Conservation (phyloP, 169 alveolate genomes). For the Plasmodium gonderi region DNA sequence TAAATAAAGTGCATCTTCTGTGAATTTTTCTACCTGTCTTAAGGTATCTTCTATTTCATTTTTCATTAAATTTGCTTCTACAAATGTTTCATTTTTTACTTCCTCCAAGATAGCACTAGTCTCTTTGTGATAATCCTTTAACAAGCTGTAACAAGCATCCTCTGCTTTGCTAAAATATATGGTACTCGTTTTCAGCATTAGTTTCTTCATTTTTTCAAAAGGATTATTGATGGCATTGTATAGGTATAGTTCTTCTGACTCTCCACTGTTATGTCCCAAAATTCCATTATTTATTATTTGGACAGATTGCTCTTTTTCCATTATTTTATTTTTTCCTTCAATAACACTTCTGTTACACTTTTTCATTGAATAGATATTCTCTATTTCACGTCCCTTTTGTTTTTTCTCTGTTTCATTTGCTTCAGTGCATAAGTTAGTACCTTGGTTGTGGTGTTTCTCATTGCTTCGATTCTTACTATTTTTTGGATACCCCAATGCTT, state of each 20-base stretch:
- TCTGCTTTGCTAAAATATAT: constrained; percentile 26
- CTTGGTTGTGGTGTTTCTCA: background rate
- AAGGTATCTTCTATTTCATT: constrained; percentile 4
- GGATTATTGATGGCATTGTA: background rate
- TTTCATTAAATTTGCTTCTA: constrained; percentile 2
- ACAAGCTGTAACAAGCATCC: background rate
- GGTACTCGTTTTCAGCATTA: constrained; percentile 3
- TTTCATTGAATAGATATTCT: background rate
- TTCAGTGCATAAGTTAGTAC: background rate
- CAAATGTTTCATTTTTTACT: constrained; percentile 15
- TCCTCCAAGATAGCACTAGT: constrained; percentile 6
- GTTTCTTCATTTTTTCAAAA: constrained; percentile 19
- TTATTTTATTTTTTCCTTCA: background rate
- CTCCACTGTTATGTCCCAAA: background rate
- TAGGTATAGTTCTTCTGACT: background rate
- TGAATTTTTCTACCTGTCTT: background rate
- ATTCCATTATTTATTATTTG: background rate
- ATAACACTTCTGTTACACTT: no score
- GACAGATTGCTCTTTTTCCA: background rate
- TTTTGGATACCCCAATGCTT: background rate
- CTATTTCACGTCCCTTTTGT: background rate
- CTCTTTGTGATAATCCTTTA: constrained; percentile 25
- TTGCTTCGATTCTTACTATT: background rate
- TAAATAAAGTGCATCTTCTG: background rate
- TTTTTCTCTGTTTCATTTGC: background rate